Evolutionary conservation across 495 filamentous ascomycete genomes (phyloP), one percentile per base, ranked within the genome.

Genomic region (Poronia punctata): DNA sequence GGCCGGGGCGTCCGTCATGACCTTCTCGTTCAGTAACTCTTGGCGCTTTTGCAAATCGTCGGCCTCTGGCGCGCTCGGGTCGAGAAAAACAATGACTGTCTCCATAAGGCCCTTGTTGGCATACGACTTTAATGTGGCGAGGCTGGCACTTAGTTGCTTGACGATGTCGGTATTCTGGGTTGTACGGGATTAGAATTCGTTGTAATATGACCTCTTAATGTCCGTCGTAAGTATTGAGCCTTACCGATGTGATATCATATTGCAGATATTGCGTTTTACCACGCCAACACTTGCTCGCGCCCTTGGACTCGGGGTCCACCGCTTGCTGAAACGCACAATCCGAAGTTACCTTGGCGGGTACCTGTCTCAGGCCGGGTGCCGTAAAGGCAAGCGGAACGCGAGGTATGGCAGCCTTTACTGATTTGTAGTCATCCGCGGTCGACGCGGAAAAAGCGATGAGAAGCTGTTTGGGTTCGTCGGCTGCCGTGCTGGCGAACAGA

Each of bases 371-470:
- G 50, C 49, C 43, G 57, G 65, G 32, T 60, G 70, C 20, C 52
- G 59, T 52, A 49, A 77, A 75, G 0, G 64, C 54, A 11, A 63
- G 57, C n/a, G 60, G 44, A 15, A 61, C 52, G 26, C 44, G 43
- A 21, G 55, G 35, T 37, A 68, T 28, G 37, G 53, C 49, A 16
- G 56, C 45, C 51, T 50, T 59, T 15, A 68, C 22, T 16, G 51
- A 38, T 33, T 48, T 34, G 28, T 57, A 38, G 2, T 65, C 54
- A 28, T 61, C 40, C 3, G 50, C n/a, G 6, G 60, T 58, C 14
- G 65, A 35, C 31, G 72, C 72, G 45, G 74, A 70, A 20, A 77
- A 55, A 29, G 74, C 52, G 36, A 77, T 54, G 8, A 75, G 56
- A 9, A 77, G 60, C 53, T 77, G 71, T 33, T 56, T 51, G 27